Conservation (phyloP, 2,329 filamentous ascomycete species). For the Nothophoma quercina region DNA sequence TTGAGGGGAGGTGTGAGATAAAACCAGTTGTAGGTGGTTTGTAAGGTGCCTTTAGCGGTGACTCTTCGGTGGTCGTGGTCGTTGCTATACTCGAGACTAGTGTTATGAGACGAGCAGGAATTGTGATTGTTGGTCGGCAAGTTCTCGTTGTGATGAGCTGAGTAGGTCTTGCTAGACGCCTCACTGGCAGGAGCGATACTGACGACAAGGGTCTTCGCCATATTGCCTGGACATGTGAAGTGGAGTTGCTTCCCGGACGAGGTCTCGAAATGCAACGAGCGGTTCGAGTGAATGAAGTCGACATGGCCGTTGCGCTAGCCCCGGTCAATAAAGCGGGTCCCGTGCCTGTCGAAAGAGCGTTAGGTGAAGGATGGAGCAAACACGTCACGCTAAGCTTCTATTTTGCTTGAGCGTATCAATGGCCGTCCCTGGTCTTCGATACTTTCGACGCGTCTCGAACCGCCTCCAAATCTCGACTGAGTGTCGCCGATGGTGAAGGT, state of each 20-base stretch:
- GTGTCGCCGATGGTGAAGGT: neutral
- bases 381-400: neutral
- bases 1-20: conserved; percentile 71
- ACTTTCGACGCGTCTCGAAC: neutral
- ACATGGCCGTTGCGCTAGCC: conserved; percentile 10
- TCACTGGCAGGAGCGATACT: conserved; percentile 5
- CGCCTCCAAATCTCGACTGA: neutral
- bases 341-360: conserved; percentile 1
- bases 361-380: conserved; percentile 1
- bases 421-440: neutral
- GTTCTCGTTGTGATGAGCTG: conserved; percentile 14
- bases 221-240: neutral
- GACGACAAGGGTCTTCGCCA: conserved; percentile 4
- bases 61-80: conserved; percentile 23
- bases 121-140: conserved; percentile 1
- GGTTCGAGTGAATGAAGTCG: conserved; percentile 1
- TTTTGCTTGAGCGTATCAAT: neutral
- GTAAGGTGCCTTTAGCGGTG: conserved; percentile 55
- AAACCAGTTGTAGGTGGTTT: conserved; percentile 74
- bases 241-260: neutral
- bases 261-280: neutral
- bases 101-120: neutral
- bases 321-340: conserved; percentile 7
- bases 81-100: conserved; percentile 24
- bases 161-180: conserved; percentile 14